Evolutionary conservation across 257 asterid genomes (phyloP).

Genomic region (Cordia subcordata): DNA sequence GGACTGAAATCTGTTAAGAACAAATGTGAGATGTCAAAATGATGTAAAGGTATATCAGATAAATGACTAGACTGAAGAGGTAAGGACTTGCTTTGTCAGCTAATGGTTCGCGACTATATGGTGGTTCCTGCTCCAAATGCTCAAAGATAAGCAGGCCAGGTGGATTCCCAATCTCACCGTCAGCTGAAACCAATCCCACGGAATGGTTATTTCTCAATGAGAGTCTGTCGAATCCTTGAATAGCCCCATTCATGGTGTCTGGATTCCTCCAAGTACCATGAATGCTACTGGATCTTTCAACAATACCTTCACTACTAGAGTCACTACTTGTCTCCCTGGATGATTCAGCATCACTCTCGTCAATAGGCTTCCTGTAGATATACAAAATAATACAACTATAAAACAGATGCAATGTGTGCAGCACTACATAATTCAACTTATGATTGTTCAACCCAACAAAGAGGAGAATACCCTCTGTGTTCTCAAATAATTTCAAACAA

Average conservation of each 20-base stretch:
- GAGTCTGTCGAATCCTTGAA: slow-evolving; percentile 32
- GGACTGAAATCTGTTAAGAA: slow-evolving; percentile 53
- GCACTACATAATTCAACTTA: neutral
- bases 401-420: neutral
- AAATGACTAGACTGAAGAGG: slow-evolving; percentile 6
- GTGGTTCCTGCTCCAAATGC: slow-evolving; percentile 68
- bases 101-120: slow-evolving; percentile 83
- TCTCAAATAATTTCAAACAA: too few species aligned
- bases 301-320: slow-evolving; percentile 55
- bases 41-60: neutral
- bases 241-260: slow-evolving; percentile 13
- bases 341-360: slow-evolving; percentile 79
- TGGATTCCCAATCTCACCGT: slow-evolving; percentile 45
- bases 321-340: slow-evolving; percentile 74
- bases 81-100: slow-evolving; percentile 70
- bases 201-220: slow-evolving; percentile 31
- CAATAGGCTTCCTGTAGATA: slow-evolving; percentile 65
- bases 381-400: slow-evolving; percentile 5
- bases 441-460: neutral
- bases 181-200: slow-evolving; percentile 35
- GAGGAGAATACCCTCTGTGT: neutral
- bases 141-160: slow-evolving; percentile 66
- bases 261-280: slow-evolving; percentile 41
- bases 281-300: slow-evolving; percentile 29
- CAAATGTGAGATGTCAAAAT: slow-evolving; percentile 11